Percentiles rank a stretch among this genome's conserved stretches.
phyloP scores from a whole-genome alignment of 257 asterid species.

The Henckelia pumila region DNA sequence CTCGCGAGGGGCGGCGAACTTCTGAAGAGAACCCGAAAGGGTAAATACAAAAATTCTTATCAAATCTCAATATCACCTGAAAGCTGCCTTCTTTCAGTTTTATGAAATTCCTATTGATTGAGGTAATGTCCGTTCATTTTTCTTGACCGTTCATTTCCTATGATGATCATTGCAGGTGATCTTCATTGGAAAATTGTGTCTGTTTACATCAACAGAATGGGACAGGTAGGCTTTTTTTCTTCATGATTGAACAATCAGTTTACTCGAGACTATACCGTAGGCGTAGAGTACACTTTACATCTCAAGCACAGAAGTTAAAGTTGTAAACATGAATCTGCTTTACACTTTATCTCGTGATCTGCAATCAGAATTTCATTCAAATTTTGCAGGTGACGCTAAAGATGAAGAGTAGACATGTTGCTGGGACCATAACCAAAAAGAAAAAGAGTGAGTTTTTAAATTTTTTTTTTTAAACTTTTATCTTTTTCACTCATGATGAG shows the following conservation, averaged over 20 bases:
- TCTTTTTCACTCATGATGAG: conserved; percentile 49
- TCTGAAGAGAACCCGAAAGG: conserved; percentile 79
- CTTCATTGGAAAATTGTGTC: conserved; percentile 98
- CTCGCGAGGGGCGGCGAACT: conserved; percentile 93
- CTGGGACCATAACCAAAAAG: conserved; percentile 99
- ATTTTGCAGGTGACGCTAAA: conserved; percentile 59
- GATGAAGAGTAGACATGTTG: conserved; percentile 95
- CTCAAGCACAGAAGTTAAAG: conserved; percentile 27
- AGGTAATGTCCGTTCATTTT: background rate
- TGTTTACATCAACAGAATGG: conserved; percentile 74
- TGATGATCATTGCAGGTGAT: conserved; percentile 63
- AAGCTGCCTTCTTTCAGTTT: background rate
- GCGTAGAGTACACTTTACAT: conserved; percentile 1
- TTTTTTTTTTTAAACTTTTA: conserved; percentile 30
- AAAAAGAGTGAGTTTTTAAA: conserved; percentile 79
- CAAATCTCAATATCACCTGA: background rate
- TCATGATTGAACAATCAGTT: conserved; percentile 29
- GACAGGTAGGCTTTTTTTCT: conserved; percentile 58
- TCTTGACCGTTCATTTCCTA: conserved; percentile 6
- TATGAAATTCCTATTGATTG: background rate
- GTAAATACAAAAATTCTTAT: conserved; percentile 31
- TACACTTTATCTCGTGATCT: conserved; percentile 30
- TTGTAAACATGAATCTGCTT: conserved; percentile 26
- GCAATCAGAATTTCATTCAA: conserved; percentile 27
- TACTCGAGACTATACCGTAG: background rate